These are phyloP conservation scores for Albatrellus ellisii DNA, from an alignment of 768 basidiomycete species.

Conservation along the genomic window DNA sequence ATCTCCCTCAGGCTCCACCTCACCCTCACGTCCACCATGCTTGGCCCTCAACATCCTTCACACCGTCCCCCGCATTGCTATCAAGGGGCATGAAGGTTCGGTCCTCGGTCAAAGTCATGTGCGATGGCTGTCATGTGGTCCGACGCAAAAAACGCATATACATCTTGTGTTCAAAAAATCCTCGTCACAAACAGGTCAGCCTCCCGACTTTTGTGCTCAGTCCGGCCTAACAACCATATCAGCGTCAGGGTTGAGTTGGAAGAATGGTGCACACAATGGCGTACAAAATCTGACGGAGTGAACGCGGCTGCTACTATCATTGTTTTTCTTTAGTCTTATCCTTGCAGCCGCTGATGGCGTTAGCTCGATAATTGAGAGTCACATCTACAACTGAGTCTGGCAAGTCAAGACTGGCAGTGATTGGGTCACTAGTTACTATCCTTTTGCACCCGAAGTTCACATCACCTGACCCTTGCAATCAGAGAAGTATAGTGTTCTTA, in stretches of 20 bases:
- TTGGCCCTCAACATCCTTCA: constrained; percentile 18
- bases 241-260: constrained; percentile 52
- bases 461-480: no score
- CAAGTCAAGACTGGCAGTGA: no score
- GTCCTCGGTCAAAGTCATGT: constrained; percentile 87
- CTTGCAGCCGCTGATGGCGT: no score
- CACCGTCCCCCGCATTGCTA: constrained; percentile 22
- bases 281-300: no score
- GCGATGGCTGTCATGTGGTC: constrained; percentile 86
- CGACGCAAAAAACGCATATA: constrained; percentile 84
- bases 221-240: constrained; percentile 12
- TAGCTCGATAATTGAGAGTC: no score
- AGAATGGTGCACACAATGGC: no score
- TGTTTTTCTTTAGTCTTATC: no score
- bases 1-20: constrained; percentile 12
- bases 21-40: constrained; percentile 17
- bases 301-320: no score
- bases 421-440: no score
- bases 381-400: no score
- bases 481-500: no score
- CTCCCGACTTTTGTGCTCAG: background rate
- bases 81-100: constrained; percentile 93
- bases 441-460: no score
- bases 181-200: constrained; percentile 92
- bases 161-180: constrained; percentile 85